Evolutionary conservation across 306 rosid species (phyloP).

Genomic region (Sechiopsis laciniata): DNA sequence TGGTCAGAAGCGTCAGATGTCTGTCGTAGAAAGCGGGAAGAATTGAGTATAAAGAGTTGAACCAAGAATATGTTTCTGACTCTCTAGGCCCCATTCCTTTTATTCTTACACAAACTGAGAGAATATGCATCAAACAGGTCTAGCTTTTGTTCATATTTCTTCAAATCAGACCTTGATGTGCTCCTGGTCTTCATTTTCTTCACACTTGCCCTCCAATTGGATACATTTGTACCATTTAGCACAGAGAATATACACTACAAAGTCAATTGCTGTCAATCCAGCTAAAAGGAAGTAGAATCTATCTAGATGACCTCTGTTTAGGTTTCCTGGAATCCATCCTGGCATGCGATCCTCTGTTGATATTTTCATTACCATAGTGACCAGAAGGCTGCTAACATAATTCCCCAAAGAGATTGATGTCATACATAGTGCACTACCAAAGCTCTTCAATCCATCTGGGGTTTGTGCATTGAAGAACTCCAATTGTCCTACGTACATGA

Average conservation of each 20-base stretch:
- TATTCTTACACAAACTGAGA: constrained; percentile 45
- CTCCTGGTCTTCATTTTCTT: constrained; percentile 34
- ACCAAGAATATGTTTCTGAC: constrained; percentile 12
- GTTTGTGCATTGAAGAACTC: constrained; percentile 98
- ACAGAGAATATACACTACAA: constrained; percentile 57
- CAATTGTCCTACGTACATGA: constrained; percentile 95
- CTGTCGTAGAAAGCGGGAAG: constrained; percentile 5
- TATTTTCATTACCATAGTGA: constrained; percentile 87
- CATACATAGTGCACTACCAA: constrained; percentile 97
- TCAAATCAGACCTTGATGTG: constrained; percentile 40
- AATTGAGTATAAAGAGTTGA: constrained; percentile 3
- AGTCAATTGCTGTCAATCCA: constrained; percentile 66
- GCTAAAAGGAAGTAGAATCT: constrained; percentile 94
- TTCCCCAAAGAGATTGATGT: constrained; percentile 95
- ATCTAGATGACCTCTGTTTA: constrained; percentile 86
- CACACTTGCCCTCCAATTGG: constrained; percentile 54
- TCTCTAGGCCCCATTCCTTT: constrained; percentile 33
- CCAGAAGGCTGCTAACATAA: constrained; percentile 86
- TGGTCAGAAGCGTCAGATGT: background rate
- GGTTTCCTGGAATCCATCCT: constrained; percentile 99
- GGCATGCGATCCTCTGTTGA: constrained; percentile 87
- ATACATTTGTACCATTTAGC: constrained; percentile 94
- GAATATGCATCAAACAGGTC: constrained; percentile 33
- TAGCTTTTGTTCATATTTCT: background rate
- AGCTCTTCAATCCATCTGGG: constrained; percentile 93